These are phyloP conservation scores for Strigomonas culicis DNA, from an alignment of 208 protist species.

Conservation along the genomic window DNA sequence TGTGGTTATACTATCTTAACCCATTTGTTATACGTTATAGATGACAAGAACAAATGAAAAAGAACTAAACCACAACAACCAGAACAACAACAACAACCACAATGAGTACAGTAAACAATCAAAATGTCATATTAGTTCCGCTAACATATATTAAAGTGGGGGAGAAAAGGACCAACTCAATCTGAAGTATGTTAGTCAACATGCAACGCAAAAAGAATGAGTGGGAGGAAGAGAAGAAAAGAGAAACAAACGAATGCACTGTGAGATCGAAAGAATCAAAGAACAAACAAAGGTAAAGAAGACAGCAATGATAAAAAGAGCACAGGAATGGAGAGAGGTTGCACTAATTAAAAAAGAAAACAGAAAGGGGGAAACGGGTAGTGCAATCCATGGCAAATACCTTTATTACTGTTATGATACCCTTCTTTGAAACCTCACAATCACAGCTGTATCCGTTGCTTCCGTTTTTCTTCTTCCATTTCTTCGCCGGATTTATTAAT, in stretches of 20 bases:
- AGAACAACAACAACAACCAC: slow-evolving; percentile 12
- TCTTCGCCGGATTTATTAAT: background rate
- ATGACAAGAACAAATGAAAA: background rate
- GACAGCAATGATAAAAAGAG: background rate
- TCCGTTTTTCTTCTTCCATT: background rate
- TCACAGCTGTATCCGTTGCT: no score
- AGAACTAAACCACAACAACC: slow-evolving; percentile 9
- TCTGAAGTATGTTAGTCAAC: background rate
- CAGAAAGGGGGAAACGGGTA: slow-evolving; percentile 4
- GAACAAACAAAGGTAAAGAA: slow-evolving; percentile 6
- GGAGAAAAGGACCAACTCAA: background rate
- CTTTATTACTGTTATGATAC: no score
- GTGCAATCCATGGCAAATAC: background rate
- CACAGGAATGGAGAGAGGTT: background rate
- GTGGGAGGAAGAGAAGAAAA: slow-evolving; percentile 11
- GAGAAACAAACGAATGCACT: slow-evolving; percentile 9
- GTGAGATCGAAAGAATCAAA: slow-evolving; percentile 10
- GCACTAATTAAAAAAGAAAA: slow-evolving; percentile 5
- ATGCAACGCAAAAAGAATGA: slow-evolving; percentile 7
- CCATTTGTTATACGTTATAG: slow-evolving; percentile 1
- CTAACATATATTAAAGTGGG: slow-evolving; percentile 7
- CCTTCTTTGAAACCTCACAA: no score
- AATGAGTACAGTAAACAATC: background rate
- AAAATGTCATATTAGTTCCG: background rate
- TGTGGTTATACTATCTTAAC: no score